phyloP scores from a whole-genome alignment of 345 rosid species.

The Clarkia xantiana region DNA sequence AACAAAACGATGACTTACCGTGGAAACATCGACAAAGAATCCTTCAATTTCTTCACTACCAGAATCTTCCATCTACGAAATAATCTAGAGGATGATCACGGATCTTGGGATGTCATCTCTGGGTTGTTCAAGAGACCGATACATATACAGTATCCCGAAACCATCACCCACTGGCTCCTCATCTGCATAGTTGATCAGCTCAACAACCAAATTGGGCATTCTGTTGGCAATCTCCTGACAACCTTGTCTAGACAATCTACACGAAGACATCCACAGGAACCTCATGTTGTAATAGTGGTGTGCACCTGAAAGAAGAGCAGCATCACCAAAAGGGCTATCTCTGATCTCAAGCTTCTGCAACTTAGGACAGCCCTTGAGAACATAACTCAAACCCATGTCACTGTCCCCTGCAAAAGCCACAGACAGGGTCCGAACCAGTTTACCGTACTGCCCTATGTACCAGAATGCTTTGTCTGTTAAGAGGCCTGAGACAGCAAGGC shows the following conservation, averaged over 20 bases:
- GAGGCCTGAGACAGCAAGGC: slow-evolving; percentile 70
- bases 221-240: slow-evolving; percentile 50
- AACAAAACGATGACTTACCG: too few species aligned
- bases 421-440: slow-evolving; percentile 52
- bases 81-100: slow-evolving; percentile 33
- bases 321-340: slow-evolving; percentile 80
- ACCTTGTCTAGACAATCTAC: slow-evolving; percentile 39
- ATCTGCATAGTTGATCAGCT: slow-evolving; percentile 21
- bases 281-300: slow-evolving; percentile 69
- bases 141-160: slow-evolving; percentile 53
- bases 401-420: slow-evolving; percentile 88
- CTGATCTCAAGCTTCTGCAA: slow-evolving; percentile 84
- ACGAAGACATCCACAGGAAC: slow-evolving; percentile 88
- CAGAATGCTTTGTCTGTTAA: slow-evolving; percentile 65
- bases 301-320: slow-evolving; percentile 55
- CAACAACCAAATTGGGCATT: slow-evolving; percentile 51
- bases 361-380: slow-evolving; percentile 70
- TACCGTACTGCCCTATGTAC: slow-evolving; percentile 65
- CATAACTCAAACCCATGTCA: slow-evolving; percentile 53
- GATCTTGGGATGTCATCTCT: slow-evolving; percentile 47
- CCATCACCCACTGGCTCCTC: slow-evolving; percentile 19
- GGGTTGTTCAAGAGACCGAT: slow-evolving; percentile 67
- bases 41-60: too few species aligned
- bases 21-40: too few species aligned
- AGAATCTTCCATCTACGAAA: too few species aligned